A percentile compares a stretch with the other conserved stretches of the same genome.
These are phyloP conservation scores for Wickerhamiella bombiphila DNA, from an alignment of 805 yeast species.

Conservation along the genomic window DNA sequence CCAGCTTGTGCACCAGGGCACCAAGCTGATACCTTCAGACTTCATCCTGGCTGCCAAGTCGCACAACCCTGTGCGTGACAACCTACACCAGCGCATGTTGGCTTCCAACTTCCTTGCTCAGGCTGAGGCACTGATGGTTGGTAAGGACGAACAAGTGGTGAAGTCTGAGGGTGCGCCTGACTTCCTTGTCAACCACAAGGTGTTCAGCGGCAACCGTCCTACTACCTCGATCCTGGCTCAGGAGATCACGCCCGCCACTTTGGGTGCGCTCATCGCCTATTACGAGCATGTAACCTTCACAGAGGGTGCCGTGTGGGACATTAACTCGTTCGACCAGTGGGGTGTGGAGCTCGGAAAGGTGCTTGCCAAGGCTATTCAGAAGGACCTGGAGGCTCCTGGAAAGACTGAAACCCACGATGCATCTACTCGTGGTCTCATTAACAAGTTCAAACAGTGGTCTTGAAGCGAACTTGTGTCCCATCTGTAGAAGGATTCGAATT, in stretches of 20 bases:
- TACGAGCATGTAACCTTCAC: conserved; percentile 95
- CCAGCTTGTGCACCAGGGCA: conserved; percentile 98
- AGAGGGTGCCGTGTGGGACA: conserved; percentile 99
- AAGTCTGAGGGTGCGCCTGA: conserved; percentile 81
- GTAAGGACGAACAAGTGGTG: conserved; percentile 67
- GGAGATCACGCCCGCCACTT: conserved; percentile 88
- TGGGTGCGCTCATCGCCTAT: conserved; percentile 94
- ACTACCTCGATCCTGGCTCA: conserved; percentile 94
- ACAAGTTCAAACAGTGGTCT: conserved; percentile 93
- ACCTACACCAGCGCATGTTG: conserved; percentile 92
- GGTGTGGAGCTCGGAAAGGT: conserved; percentile 99
- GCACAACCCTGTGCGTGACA: conserved; percentile 90
- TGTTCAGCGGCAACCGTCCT: conserved; percentile 97
- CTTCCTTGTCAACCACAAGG: conserved; percentile 83
- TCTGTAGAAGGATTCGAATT: no score
- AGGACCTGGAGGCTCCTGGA: conserved; percentile 56
- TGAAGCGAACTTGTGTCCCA: no score
- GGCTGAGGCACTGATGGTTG: conserved; percentile 93
- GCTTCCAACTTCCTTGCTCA: conserved; percentile 99
- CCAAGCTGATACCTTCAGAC: conserved; percentile 93
- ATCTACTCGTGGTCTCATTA: conserved; percentile 83
- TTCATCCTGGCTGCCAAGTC: conserved; percentile 94
- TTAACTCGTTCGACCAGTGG: conserved; percentile 99
- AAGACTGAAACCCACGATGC: conserved; percentile 64
- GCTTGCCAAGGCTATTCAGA: conserved; percentile 88